Percentiles rank a stretch among this genome's conserved stretches.
phyloP scores from a whole-genome alignment of 2,329 filamentous ascomycete genomes.

The Penicillium sp. region DNA sequence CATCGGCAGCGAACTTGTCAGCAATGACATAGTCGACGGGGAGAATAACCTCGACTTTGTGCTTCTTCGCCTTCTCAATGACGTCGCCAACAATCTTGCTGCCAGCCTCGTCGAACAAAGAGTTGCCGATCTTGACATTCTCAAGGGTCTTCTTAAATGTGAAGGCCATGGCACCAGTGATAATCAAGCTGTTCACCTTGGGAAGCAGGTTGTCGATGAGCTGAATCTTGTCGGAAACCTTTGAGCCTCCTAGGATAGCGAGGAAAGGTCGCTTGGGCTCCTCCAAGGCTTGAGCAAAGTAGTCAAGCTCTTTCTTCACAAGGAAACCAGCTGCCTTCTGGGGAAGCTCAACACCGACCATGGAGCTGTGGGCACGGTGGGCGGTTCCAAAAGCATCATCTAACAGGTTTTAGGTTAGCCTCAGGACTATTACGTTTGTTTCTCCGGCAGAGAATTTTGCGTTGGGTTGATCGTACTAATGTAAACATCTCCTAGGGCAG shows the following conservation, averaged over 20 bases:
- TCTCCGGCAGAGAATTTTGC: background rate
- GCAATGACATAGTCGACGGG: conserved; percentile 94
- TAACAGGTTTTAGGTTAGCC: conserved; percentile 34
- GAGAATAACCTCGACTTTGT: conserved; percentile 91
- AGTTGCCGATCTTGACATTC: conserved; percentile 82
- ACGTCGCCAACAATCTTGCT: conserved; percentile 85
- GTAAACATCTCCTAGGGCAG: conserved; percentile 90
- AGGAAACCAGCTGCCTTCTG: conserved; percentile 98
- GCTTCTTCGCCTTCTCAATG: conserved; percentile 92
- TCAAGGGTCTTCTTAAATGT: conserved; percentile 99
- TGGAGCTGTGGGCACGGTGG: conserved; percentile 97
- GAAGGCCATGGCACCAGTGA: conserved; percentile 98
- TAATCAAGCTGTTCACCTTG: conserved; percentile 95
- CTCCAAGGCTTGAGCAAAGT: conserved; percentile 97
- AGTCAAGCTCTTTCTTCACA: conserved; percentile 99
- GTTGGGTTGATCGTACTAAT: conserved; percentile 65
- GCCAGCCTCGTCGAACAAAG: conserved; percentile 88
- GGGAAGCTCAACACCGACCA: conserved; percentile 93
- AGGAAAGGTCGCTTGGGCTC: conserved; percentile 92
- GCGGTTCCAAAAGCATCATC: conserved; percentile 98
- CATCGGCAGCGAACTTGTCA: conserved; percentile 88
- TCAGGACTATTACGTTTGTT: too few species aligned
- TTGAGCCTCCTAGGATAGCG: conserved; percentile 95
- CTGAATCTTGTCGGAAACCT: conserved; percentile 99
- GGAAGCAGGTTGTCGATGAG: conserved; percentile 97